phyloP scores from a whole-genome alignment of 2,329 filamentous ascomycete genomes.

The Metarhizium brunneum region DNA sequence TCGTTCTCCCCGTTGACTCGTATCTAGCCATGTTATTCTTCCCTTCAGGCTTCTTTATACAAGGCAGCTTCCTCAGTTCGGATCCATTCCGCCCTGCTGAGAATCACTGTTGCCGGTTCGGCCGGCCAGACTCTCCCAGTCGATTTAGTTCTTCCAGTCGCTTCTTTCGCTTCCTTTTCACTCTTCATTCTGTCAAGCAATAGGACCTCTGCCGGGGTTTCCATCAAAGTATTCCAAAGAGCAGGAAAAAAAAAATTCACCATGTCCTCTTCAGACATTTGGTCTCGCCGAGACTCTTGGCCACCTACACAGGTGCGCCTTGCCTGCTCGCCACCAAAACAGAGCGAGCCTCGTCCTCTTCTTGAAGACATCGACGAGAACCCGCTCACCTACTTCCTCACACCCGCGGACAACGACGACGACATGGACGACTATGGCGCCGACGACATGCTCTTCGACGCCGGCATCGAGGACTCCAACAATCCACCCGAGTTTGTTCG shows the following conservation, averaged over 20 bases:
- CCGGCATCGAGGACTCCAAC: constrained; percentile 44
- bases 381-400: constrained; percentile 48
- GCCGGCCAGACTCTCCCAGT: constrained; percentile 1
- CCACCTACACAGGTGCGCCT: constrained; percentile 41
- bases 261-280: constrained; percentile 27
- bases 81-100: neutral
- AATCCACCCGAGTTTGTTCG: constrained; percentile 37
- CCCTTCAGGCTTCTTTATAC: neutral
- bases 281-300: constrained; percentile 38
- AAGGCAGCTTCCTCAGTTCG: constrained; percentile 2
- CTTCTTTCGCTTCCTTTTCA: neutral
- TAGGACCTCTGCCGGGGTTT: too few relatives aligned
- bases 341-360: constrained; percentile 27
- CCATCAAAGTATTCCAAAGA: neutral
- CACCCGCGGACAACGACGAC: constrained; percentile 34
- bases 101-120: constrained; percentile 2
- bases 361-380: constrained; percentile 43
- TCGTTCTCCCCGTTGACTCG: neutral
- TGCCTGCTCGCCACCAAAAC: constrained; percentile 25
- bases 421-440: constrained; percentile 29
- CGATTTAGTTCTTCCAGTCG: constrained; percentile 1
- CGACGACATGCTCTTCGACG: constrained; percentile 44
- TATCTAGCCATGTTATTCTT: neutral
- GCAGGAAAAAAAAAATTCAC: neutral
- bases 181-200: neutral